Evolutionary conservation across 1,284 basidiomycete genomes (phyloP).

Genomic region (Polyporus tsugae): DNA sequence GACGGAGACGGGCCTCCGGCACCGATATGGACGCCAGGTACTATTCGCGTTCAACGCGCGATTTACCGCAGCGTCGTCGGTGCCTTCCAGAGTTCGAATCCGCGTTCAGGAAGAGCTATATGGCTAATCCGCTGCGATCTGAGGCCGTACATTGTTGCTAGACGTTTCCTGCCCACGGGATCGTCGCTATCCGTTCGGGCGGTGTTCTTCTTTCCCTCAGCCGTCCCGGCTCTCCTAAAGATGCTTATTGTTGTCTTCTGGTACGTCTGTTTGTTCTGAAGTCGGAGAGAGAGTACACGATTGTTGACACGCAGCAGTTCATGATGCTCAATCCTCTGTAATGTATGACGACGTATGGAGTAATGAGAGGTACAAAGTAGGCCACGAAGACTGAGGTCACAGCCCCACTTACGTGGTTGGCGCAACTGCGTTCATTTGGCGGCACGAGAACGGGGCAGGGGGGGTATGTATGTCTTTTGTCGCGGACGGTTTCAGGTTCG

Average conservation of each 20-base stretch:
- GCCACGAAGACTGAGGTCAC: not conserved
- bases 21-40: conserved; percentile 10
- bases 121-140: conserved; percentile 1
- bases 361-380: not conserved
- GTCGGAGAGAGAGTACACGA: not conserved
- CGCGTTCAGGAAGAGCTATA: not conserved
- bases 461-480: not conserved
- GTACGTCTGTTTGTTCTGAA: conserved; percentile 3
- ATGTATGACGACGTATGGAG: not conserved
- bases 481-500: not conserved
- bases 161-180: conserved; percentile 1
- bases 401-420: not conserved
- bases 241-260: not conserved
- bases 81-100: not conserved
- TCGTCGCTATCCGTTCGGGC: not conserved
- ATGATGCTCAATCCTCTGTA: not conserved
- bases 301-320: not conserved
- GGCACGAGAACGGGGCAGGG: not conserved
- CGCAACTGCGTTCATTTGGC: not conserved
- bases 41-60: conserved; percentile 9
- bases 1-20: conserved; percentile 9
- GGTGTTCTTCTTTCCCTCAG: not conserved
- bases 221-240: not conserved
- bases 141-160: not conserved
- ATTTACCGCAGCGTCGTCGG: not conserved